These are phyloP conservation scores for Hypocrella siamensis DNA, from an alignment of 2,329 filamentous ascomycete genomes.

Conservation along the genomic window DNA sequence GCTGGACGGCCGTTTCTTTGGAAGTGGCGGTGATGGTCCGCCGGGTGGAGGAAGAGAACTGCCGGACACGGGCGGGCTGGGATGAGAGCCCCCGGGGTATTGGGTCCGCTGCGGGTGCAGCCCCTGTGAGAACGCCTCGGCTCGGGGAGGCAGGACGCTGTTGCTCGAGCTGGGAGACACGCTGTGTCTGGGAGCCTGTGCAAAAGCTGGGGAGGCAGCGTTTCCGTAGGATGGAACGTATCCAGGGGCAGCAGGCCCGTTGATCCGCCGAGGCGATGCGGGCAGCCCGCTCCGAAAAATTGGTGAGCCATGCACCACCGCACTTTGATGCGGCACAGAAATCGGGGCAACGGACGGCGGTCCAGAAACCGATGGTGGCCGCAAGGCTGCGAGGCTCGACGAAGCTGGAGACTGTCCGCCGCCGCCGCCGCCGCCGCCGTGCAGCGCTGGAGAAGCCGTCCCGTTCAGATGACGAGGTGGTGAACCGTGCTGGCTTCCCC, in stretches of 20 bases:
- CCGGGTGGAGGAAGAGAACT: slow-evolving; percentile 16
- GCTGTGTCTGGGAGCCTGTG: slow-evolving; percentile 10
- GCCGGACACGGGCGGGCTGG: slow-evolving; percentile 28
- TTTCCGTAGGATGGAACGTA: slow-evolving; percentile 21
- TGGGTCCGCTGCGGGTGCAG: slow-evolving; percentile 24
- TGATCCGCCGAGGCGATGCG: slow-evolving; percentile 30
- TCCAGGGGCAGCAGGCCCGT: slow-evolving; percentile 24
- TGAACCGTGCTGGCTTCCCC: slow-evolving; percentile 35
- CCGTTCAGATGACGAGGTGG: slow-evolving; percentile 35
- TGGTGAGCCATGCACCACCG: slow-evolving; percentile 13
- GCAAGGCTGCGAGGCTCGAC: slow-evolving; percentile 26
- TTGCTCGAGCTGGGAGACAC: slow-evolving; percentile 17
- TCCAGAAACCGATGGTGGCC: slow-evolving; percentile 30
- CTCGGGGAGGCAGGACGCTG: slow-evolving; percentile 16
- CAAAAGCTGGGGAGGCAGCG: slow-evolving; percentile 10
- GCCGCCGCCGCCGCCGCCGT: no score
- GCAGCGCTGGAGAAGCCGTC: slow-evolving; percentile 19
- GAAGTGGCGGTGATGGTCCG: slow-evolving; percentile 2
- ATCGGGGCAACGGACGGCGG: slow-evolving; percentile 25
- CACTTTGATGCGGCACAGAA: slow-evolving; percentile 23
- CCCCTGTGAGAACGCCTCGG: slow-evolving; percentile 22
- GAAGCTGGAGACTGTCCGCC: slow-evolving; percentile 11
- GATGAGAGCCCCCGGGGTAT: slow-evolving; percentile 25
- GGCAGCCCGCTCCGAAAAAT: slow-evolving; percentile 28
- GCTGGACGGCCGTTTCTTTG: slow-evolving; percentile 32